Evolutionary conservation across 371 early-diverging fungal genomes (phyloP).

Genomic region (Rhizopus stolonifer): DNA sequence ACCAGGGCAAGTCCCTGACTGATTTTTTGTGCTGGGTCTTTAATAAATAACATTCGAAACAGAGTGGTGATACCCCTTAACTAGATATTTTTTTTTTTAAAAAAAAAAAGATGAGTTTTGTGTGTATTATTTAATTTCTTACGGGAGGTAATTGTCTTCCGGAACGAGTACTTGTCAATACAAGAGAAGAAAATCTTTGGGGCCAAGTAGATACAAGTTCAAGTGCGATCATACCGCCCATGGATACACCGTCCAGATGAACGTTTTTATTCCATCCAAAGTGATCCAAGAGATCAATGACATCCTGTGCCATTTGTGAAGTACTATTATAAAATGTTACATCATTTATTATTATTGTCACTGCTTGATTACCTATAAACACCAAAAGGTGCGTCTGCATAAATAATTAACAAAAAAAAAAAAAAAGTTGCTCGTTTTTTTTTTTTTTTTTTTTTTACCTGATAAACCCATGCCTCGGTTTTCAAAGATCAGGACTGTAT

Average conservation of each 20-base stretch:
- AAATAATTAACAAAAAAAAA: neutral
- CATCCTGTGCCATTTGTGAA: constrained; percentile 65
- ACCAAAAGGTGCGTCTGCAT: constrained; percentile 49
- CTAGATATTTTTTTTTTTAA: constrained; percentile 6
- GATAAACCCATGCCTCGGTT: constrained; percentile 71
- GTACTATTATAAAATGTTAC: constrained; percentile 29
- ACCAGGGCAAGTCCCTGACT: constrained; percentile 15
- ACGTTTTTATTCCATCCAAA: constrained; percentile 63
- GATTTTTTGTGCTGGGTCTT: constrained; percentile 14
- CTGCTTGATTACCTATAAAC: constrained; percentile 42
- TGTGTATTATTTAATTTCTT: constrained; percentile 4
- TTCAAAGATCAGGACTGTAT: constrained; percentile 70
- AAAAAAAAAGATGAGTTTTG: no score
- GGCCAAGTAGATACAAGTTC: constrained; percentile 40
- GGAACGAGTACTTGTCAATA: constrained; percentile 29
- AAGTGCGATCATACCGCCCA: constrained; percentile 75
- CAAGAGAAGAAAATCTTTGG: constrained; percentile 24
- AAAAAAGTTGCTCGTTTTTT: no score
- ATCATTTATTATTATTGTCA: neutral
- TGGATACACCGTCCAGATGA: constrained; percentile 65
- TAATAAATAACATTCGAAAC: constrained; percentile 11
- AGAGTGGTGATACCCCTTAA: constrained; percentile 22
- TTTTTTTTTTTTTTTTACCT: constrained; percentile 3
- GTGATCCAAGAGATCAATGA: constrained; percentile 53
- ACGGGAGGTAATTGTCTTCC: constrained; percentile 32